Evolutionary conservation across 1,139 yeast genomes (phyloP).

Genomic region (Saccharomyces hybrid): DNA sequence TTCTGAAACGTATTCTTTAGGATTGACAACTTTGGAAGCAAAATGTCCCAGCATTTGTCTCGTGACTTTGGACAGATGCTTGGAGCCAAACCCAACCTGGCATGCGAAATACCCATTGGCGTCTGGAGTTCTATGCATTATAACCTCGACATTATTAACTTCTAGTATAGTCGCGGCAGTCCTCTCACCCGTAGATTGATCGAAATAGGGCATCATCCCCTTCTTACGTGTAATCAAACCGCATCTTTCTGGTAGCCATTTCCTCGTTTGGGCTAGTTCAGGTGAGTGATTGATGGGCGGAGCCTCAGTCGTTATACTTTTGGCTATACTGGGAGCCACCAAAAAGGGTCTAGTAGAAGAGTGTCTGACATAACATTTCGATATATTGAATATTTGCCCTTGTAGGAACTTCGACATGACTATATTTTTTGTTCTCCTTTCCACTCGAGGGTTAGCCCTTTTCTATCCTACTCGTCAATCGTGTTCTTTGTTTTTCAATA

Average conservation of each 20-base stretch:
- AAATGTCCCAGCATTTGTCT: slow-evolving; percentile 70
- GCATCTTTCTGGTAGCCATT: slow-evolving; percentile 63
- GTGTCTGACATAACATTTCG: neutral
- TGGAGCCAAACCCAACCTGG: slow-evolving; percentile 75
- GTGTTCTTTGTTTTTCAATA: neutral
- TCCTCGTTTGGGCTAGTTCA: slow-evolving; percentile 53
- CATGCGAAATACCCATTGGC: slow-evolving; percentile 79
- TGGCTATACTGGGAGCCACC: slow-evolving; percentile 19
- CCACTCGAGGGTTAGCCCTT: neutral
- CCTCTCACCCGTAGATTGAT: slow-evolving; percentile 56
- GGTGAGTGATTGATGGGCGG: slow-evolving; percentile 47
- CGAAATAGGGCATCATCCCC: slow-evolving; percentile 87
- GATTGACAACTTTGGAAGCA: slow-evolving; percentile 73
- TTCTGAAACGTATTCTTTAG: slow-evolving; percentile 67
- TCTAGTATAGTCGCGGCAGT: slow-evolving; percentile 80
- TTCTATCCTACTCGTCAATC: neutral
- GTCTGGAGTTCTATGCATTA: slow-evolving; percentile 57
- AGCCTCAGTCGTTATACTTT: slow-evolving; percentile 21
- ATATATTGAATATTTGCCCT: neutral
- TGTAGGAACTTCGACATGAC: neutral
- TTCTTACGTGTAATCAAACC: slow-evolving; percentile 77
- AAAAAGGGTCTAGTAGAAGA: slow-evolving; percentile 13
- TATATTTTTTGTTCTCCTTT: neutral
- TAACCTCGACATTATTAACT: slow-evolving; percentile 81
- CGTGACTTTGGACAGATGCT: slow-evolving; percentile 52